These are phyloP conservation scores for Diplodia mutila DNA, from an alignment of 2,329 filamentous ascomycete genomes.

Conservation along the genomic window DNA sequence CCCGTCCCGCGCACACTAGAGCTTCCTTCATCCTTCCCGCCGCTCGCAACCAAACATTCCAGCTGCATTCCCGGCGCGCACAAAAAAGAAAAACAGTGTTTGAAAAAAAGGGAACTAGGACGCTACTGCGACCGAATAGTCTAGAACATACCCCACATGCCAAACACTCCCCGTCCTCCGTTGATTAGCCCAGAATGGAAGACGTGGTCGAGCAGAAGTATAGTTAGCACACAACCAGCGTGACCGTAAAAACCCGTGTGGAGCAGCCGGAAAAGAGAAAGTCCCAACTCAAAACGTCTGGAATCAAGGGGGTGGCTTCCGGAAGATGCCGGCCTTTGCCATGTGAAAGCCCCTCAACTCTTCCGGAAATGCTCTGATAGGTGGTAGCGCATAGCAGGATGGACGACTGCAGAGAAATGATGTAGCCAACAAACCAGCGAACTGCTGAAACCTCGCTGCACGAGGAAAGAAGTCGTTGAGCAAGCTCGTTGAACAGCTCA, in stretches of 20 bases:
- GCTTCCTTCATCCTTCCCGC: background rate
- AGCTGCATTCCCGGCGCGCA: background rate
- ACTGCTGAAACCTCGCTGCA: background rate
- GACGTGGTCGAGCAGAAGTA: background rate
- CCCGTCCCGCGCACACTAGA: background rate
- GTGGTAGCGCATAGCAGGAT: background rate
- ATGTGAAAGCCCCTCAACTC: constrained; percentile 1
- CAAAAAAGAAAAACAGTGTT: too few species aligned
- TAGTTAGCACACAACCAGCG: background rate
- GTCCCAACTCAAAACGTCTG: background rate
- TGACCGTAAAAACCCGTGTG: background rate
- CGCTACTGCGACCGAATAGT: background rate
- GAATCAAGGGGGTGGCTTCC: background rate
- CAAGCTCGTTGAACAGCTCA: background rate
- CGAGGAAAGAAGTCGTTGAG: background rate
- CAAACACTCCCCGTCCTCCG: background rate
- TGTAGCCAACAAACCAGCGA: background rate
- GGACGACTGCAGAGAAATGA: background rate
- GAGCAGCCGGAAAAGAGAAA: background rate
- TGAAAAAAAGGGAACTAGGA: background rate
- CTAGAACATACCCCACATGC: constrained; percentile 10
- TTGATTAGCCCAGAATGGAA: background rate
- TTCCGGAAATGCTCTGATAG: constrained; percentile 3
- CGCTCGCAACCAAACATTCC: background rate
- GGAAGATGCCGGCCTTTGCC: background rate